phyloP scores from a whole-genome alignment of 345 rosid species.

The Hibiscus mutabilis region DNA sequence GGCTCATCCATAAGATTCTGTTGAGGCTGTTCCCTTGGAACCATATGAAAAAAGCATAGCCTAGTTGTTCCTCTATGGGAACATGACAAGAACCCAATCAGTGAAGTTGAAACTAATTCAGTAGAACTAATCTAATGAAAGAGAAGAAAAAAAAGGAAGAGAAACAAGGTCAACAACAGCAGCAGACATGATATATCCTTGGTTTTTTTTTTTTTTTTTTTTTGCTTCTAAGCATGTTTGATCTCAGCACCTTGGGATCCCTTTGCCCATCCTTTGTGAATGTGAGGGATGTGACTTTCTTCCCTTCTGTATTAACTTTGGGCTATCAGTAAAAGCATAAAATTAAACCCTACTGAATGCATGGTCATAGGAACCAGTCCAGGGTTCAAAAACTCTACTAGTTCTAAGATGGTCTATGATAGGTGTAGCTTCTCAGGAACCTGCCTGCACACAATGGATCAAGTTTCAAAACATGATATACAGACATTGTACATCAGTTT shows the following conservation, averaged over 20 bases:
- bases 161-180: neutral
- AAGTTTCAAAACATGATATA: neutral
- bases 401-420: too few species aligned
- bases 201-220: neutral
- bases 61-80: conserved; percentile 4
- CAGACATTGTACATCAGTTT: neutral
- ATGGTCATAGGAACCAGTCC: too few species aligned
- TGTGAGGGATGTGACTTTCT: conserved; percentile 2
- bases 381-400: too few species aligned
- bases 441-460: neutral
- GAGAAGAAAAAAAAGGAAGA: neutral
- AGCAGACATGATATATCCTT: conserved; percentile 15
- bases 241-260: conserved; percentile 13
- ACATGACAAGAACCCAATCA: conserved; percentile 14
- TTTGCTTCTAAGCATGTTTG: neutral
- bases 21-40: conserved; percentile 60
- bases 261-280: conserved; percentile 15
- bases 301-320: neutral
- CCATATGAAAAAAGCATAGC: conserved; percentile 22
- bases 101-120: neutral
- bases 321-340: neutral
- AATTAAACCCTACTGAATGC: neutral
- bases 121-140: neutral
- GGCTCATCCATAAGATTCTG: conserved; percentile 56
- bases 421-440: too few species aligned